These are phyloP conservation scores for Suillus variegatus DNA, from an alignment of 768 basidiomycete genomes.

Conservation along the genomic window DNA sequence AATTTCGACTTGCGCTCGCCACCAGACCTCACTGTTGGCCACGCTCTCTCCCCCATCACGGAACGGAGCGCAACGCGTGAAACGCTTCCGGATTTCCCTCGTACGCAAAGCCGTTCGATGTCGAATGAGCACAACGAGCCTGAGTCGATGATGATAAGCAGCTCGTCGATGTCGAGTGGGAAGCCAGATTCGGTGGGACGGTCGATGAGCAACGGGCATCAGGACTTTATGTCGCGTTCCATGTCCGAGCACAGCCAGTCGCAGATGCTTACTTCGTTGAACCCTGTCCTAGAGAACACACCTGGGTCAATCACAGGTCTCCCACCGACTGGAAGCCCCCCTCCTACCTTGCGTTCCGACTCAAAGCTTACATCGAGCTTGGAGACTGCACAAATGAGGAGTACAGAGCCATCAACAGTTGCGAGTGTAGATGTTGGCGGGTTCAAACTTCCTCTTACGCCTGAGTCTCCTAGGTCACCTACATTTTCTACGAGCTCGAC, in stretches of 20 bases:
- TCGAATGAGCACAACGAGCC: slow-evolving; percentile 17
- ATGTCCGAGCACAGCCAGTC: slow-evolving; percentile 4
- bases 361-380: slow-evolving; percentile 37
- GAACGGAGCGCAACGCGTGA: slow-evolving; percentile 44
- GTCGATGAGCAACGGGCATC: slow-evolving; percentile 2
- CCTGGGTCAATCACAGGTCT: slow-evolving; percentile 19
- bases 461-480: slow-evolving; percentile 22
- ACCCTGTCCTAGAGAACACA: slow-evolving; percentile 20
- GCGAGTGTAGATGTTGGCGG: slow-evolving; percentile 29
- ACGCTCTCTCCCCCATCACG: slow-evolving; percentile 65
- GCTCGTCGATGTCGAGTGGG: slow-evolving; percentile 30
- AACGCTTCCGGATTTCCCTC: slow-evolving; percentile 24
- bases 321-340: slow-evolving; percentile 28
- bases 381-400: slow-evolving; percentile 22
- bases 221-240: slow-evolving; percentile 3
- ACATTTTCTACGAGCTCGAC: slow-evolving; percentile 1
- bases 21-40: slow-evolving; percentile 17
- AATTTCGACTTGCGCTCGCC: slow-evolving; percentile 39
- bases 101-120: slow-evolving; percentile 16
- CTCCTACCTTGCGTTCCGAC: slow-evolving; percentile 37
- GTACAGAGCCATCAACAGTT: slow-evolving; percentile 20
- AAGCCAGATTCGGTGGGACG: slow-evolving; percentile 6
- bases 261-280: not conserved
- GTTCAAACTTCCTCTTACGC: slow-evolving; percentile 33
- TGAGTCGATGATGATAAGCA: slow-evolving; percentile 12